phyloP scores from a whole-genome alignment of 257 asterid genomes.

The Penstemon newberryi region DNA sequence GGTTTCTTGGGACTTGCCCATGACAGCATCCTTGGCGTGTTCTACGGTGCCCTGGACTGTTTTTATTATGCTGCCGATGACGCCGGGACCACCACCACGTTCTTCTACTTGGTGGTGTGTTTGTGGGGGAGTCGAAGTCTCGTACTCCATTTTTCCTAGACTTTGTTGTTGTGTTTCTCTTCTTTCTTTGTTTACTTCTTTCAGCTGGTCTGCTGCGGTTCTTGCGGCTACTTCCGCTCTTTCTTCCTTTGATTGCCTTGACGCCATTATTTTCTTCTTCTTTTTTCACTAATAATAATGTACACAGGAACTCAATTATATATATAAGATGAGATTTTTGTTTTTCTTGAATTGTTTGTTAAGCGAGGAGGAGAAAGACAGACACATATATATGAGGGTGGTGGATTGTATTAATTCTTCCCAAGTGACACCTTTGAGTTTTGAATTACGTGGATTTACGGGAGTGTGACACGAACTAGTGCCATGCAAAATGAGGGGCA shows the following conservation, averaged over 20 bases:
- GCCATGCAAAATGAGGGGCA: neutral
- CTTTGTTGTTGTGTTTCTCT: neutral
- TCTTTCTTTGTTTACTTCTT: slow-evolving; percentile 46
- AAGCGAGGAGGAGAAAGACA: too few species aligned
- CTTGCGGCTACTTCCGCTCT: slow-evolving; percentile 56
- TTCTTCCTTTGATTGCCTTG: slow-evolving; percentile 49
- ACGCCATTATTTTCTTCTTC: slow-evolving; percentile 36
- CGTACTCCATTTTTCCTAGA: too few species aligned
- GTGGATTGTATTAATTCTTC: neutral
- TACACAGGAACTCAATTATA: too few species aligned
- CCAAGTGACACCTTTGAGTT: neutral
- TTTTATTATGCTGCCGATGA: slow-evolving; percentile 39
- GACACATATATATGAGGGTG: neutral
- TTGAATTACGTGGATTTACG: neutral
- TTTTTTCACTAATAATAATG: too few species aligned
- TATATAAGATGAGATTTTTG: too few species aligned
- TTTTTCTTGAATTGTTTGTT: too few species aligned
- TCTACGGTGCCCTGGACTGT: slow-evolving; percentile 41
- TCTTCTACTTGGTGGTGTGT: too few species aligned
- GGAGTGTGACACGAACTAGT: neutral
- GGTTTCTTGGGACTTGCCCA: slow-evolving; percentile 53
- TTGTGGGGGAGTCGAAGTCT: too few species aligned
- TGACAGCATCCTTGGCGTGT: slow-evolving; percentile 52
- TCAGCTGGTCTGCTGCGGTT: slow-evolving; percentile 58
- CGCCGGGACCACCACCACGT: slow-evolving; percentile 33